A percentile compares a stretch with the other conserved stretches of the same genome.
These are phyloP conservation scores for Hymenoscyphus repandus DNA, from an alignment of 2,329 filamentous ascomycete species.

Conservation along the genomic window DNA sequence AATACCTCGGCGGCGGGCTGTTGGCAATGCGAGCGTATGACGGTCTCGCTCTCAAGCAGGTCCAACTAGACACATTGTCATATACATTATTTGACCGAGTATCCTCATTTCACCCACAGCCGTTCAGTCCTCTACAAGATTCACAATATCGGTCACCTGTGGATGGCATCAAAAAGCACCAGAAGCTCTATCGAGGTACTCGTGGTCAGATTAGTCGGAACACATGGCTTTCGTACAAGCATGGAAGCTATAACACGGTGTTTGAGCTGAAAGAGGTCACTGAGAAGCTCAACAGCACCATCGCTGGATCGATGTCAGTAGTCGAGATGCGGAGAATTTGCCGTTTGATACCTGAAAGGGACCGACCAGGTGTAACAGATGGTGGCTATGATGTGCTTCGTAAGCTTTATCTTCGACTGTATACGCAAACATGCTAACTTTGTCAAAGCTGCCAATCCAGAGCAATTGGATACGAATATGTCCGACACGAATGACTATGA, in stretches of 20 bases:
- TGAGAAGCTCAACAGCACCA: conserved; percentile 21
- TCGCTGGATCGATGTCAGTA: conserved; percentile 24
- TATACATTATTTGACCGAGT: conserved; percentile 36
- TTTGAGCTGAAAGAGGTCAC: conserved; percentile 30
- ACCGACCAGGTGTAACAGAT: conserved; percentile 8
- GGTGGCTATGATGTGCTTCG: conserved; percentile 26
- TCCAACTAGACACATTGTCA: conserved; percentile 37
- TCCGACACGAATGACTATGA: conserved; percentile 28
- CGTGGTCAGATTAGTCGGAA: conserved; percentile 27
- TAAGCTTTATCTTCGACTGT: conserved; percentile 15
- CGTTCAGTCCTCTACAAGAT: conserved; percentile 20
- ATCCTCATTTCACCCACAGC: conserved; percentile 34
- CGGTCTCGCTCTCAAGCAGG: conserved; percentile 35
- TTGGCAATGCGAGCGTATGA: conserved; percentile 34
- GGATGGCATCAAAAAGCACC: conserved; percentile 24
- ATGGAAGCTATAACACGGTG: conserved; percentile 31
- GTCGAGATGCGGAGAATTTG: conserved; percentile 28
- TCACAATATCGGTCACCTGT: conserved; percentile 18
- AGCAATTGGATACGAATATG: conserved; percentile 11
- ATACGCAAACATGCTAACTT: background rate
- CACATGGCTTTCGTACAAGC: conserved; percentile 27
- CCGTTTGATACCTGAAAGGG: conserved; percentile 20
- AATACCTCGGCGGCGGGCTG: conserved; percentile 33
- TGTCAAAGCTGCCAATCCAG: conserved; percentile 9
- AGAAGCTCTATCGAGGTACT: conserved; percentile 25